Evolutionary conservation across 768 basidiomycete species (phyloP), one percentile per base, ranked within the genome.

Genomic region (Lentinula detonsa): DNA sequence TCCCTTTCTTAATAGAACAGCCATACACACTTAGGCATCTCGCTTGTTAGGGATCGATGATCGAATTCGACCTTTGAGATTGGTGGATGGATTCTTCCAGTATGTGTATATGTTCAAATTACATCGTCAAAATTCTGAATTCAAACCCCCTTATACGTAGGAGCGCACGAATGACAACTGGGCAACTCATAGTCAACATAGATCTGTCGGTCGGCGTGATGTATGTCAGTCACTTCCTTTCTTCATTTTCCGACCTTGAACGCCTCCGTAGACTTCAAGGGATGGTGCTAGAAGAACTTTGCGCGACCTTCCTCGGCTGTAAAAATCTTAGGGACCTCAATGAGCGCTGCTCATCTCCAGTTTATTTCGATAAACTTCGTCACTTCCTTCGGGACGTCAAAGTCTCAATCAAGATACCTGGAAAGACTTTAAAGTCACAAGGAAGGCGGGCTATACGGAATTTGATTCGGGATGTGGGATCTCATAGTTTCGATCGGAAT

Each of bases 51-150:
- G 37, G 13, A 52, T 34, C 28, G 51, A 51, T 61, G n/a, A 33
- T 0, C 45, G 37, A 2, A 69, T 72, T 34, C 54, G 61, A 7
- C 73, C 73, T 1, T 68, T 81, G 2, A 73, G 77, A 37, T 51
- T 81, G 1, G 72, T 78, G 66, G 75, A 73, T 15, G 80, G 80
- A 0, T 74, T 72, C 56, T 79, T 75, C 61, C 80, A 81, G 80
- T 80, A 55, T 9, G 34, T 11, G 23, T 16, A 45, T 33, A 3
- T 5, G 33, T 35, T 13, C 9, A 33, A 1, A 52, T 49, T 33
- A 53, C 52, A 64, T 40, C n/a, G 13, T 39, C 35, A 60, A 7
- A 43, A 80, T 76, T 8, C 8, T 59, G 2, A 31, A 13, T 13
- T 9, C 1, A 5, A 13, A 39, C 9, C 13, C 13, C 37, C 35